Evolutionary conservation across 2,329 filamentous ascomycete genomes (phyloP), one percentile per base, ranked within the genome.

Genomic region (Exophiala sp.): DNA sequence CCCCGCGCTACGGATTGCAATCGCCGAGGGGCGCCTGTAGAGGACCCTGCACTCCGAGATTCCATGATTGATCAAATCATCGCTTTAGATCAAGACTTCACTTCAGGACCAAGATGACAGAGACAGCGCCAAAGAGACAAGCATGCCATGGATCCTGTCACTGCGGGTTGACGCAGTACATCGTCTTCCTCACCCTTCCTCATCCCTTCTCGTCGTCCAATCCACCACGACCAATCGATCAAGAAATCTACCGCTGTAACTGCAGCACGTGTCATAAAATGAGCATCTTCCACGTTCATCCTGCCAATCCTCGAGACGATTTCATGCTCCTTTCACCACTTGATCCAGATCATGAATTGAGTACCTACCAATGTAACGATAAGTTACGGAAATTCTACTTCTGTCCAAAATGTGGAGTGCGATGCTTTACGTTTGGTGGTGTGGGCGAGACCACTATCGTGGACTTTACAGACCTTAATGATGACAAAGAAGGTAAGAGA

Each of bases 211-310:
- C 36, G 53, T 52, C 33, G 50, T 65, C 56, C 58, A 56, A 65
- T 65, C 46, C 61, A 61, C 45, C 55, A 16, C 52, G 49, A 24
- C 48, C 60, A 29, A 51, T 54, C 12, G 44, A 54, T 35, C 66
- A 70, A 51, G 45, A 56, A 47, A 52, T 73, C 52, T 69, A 72
- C 65, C 66, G 71, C 58, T 79, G 76, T 68, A 80, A 79, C 57
- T 80, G 77, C 63, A 73, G 66, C 9, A 71, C 73, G 9, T 80
- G 77, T 63, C 73, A 78, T 45, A 79, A 79, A 59, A 68, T 73
- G 56, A 72, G 71, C 11, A 69, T 74, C 54, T 73, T 78, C 57
- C 76, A 80, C 61, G 63, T 75, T 41, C 73, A 76, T 9, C 66
- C 72, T 8, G 63, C 65, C 36, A 56, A 66, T 36, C 53, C 68